Conservation (phyloP, 2,329 filamentous ascomycete species). For the Trichoderma polysporum region DNA sequence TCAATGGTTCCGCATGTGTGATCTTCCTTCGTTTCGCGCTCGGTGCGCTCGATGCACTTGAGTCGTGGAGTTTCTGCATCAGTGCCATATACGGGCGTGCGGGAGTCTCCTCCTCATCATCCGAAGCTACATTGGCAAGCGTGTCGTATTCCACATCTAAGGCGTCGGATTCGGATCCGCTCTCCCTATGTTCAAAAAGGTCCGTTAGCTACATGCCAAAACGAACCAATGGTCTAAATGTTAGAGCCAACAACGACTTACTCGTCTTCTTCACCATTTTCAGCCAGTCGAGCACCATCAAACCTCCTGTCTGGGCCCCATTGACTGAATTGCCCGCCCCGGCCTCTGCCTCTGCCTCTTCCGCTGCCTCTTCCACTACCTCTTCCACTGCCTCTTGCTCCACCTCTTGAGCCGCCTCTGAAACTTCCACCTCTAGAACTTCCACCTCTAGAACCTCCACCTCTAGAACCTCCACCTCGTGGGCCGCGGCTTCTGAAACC, state of each 20-base stretch:
- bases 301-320: constrained; percentile 40
- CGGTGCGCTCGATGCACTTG: constrained; percentile 38
- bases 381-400: constrained; percentile 33
- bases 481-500: constrained; percentile 35
- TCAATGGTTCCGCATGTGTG: constrained; percentile 37
- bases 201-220: neutral
- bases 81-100: constrained; percentile 57
- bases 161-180: constrained; percentile 23
- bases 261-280: constrained; percentile 28
- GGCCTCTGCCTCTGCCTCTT: constrained; percentile 30
- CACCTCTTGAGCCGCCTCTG: constrained; percentile 32
- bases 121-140: constrained; percentile 41
- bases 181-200: constrained; percentile 14
- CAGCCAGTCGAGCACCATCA: constrained; percentile 38
- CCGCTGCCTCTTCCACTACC: constrained; percentile 30
- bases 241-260: neutral
- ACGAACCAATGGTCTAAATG: neutral
- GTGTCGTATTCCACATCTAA: constrained; percentile 39
- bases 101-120: constrained; percentile 44
- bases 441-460: constrained; percentile 26
- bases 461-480: constrained; percentile 30
- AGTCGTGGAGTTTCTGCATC: constrained; percentile 56
- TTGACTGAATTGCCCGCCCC: constrained; percentile 31
- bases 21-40: constrained; percentile 60
- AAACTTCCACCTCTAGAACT: constrained; percentile 34